Conservation (phyloP, 805 yeast genomes). For the Schwanniomyces pseudopolymorphus region DNA sequence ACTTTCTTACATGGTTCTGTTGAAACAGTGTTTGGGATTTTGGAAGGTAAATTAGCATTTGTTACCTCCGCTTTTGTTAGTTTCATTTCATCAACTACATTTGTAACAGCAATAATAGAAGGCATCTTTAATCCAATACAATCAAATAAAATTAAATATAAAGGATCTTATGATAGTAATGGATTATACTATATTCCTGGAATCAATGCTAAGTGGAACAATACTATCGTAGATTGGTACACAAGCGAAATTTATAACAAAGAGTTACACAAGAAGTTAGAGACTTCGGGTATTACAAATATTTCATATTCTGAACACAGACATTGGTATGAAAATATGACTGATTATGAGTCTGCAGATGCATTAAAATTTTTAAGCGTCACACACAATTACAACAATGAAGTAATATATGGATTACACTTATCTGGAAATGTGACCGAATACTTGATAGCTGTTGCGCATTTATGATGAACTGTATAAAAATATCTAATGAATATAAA, state of each 20-base stretch:
- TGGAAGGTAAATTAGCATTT: too few relatives aligned
- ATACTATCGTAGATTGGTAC: not conserved
- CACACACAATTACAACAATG: not conserved
- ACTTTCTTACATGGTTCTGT: too few relatives aligned
- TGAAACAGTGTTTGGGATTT: too few relatives aligned
- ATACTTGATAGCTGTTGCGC: not conserved
- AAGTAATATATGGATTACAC: not conserved
- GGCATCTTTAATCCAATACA: too few relatives aligned
- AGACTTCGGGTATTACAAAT: not conserved
- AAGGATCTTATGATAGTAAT: not conserved
- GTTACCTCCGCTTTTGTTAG: too few relatives aligned
- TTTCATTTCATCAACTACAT: too few relatives aligned
- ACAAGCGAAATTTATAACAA: too few relatives aligned
- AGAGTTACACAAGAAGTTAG: not conserved
- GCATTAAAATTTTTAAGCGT: not conserved
- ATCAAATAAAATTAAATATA: too few relatives aligned
- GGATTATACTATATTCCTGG: not conserved
- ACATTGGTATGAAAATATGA: not conserved
- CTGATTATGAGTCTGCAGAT: not conserved
- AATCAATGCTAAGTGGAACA: not conserved
- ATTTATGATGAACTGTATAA: not conserved
- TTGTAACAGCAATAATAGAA: too few relatives aligned
- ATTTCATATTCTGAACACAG: not conserved
- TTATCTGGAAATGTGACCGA: not conserved
- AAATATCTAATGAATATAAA: too few relatives aligned